Percentiles rank a stretch among this genome's conserved stretches.
Conservation (phyloP, 257 asterid genomes). For the Solanum pennellii region DNA sequence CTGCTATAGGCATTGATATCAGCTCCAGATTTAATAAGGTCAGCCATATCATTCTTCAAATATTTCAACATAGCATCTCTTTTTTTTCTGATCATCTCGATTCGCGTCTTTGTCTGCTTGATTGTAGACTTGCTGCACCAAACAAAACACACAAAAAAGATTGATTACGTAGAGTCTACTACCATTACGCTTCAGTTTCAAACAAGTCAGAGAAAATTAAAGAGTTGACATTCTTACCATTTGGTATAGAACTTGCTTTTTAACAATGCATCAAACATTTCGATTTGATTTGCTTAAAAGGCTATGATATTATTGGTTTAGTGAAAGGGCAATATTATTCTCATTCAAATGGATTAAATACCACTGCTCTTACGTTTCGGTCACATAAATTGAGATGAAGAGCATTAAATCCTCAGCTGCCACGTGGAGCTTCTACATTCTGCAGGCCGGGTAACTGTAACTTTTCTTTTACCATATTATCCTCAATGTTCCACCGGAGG, state of each 20-base stretch:
- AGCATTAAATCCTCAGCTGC: neutral
- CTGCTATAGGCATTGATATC: slow-evolving; percentile 59
- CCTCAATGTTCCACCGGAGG: neutral
- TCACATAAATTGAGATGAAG: neutral
- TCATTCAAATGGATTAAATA: neutral
- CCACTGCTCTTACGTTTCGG: neutral
- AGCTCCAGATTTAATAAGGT: slow-evolving; percentile 52
- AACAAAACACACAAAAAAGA: neutral
- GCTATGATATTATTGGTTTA: neutral
- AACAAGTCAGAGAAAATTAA: neutral
- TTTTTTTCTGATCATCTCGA: slow-evolving; percentile 56
- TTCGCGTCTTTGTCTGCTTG: slow-evolving; percentile 42
- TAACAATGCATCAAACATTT: slow-evolving; percentile 49
- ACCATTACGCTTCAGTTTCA: neutral
- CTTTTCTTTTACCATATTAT: neutral
- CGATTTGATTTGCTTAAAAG: neutral
- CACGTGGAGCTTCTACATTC: neutral
- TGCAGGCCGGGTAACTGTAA: neutral
- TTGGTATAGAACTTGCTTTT: slow-evolving; percentile 59
- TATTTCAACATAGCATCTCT: slow-evolving; percentile 66
- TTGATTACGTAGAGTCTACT: neutral
- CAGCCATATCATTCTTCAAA: slow-evolving; percentile 63
- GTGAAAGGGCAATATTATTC: neutral
- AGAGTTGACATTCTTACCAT: slow-evolving; percentile 32
- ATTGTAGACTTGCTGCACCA: slow-evolving; percentile 52